phyloP scores from a whole-genome alignment of 2,329 filamentous ascomycete genomes.

The Pseudocercospora fuligena region DNA sequence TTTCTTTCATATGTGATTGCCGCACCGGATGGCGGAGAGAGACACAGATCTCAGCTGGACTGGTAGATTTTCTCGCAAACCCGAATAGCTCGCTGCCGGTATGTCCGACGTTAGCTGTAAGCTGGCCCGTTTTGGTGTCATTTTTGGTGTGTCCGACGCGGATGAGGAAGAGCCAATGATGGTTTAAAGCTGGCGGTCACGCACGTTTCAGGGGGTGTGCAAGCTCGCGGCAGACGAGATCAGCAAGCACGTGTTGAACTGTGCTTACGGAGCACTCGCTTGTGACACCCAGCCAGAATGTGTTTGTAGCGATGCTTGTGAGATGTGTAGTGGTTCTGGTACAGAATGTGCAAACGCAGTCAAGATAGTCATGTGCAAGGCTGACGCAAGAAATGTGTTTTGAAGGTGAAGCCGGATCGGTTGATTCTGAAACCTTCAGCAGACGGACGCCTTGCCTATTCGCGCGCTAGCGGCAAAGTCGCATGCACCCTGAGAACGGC shows the following conservation, averaged over 20 bases:
- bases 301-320: background rate
- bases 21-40: constrained; percentile 4
- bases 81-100: background rate
- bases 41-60: background rate
- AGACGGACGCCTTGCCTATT: background rate
- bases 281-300: background rate
- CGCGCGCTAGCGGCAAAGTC: background rate
- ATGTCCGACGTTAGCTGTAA: background rate
- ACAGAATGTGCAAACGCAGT: background rate
- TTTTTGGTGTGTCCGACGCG: background rate
- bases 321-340: background rate
- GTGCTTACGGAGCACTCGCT: background rate
- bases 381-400: background rate
- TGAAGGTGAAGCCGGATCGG: background rate
- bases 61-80: background rate
- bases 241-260: background rate
- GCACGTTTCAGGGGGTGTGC: constrained; percentile 3
- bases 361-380: background rate
- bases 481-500: background rate
- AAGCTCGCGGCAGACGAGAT: background rate
- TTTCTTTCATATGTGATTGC: background rate
- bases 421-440: background rate
- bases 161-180: background rate
- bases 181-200: background rate
- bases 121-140: background rate